Conservation (phyloP, 306 rosid genomes). For the Alnus rubra region DNA sequence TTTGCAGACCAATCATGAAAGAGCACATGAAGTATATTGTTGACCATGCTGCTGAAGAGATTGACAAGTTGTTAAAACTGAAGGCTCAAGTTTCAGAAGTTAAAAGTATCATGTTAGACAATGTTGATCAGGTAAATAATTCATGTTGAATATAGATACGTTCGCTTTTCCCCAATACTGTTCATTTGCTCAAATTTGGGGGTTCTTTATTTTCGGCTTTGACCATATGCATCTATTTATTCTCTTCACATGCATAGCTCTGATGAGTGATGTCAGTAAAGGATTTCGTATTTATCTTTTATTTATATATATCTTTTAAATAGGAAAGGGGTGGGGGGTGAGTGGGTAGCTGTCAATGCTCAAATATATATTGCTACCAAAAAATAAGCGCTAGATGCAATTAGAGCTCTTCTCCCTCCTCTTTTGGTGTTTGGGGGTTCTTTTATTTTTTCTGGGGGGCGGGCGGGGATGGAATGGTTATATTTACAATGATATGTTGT, state of each 20-base stretch:
- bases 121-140: slow-evolving; percentile 61
- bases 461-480: not conserved
- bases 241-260: not conserved
- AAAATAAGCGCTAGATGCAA: not conserved
- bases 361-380: not conserved
- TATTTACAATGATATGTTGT: not conserved
- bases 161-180: not conserved
- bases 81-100: slow-evolving; percentile 96
- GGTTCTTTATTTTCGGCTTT: not conserved
- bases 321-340: not conserved
- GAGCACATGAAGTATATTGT: slow-evolving; percentile 94
- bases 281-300: not conserved
- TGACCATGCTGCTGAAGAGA: slow-evolving; percentile 88
- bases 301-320: not conserved
- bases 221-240: not conserved
- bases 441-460: not conserved
- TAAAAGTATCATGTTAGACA: slow-evolving; percentile 84
- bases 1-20: slow-evolving; percentile 77
- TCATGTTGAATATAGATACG: not conserved
- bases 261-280: not conserved
- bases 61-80: slow-evolving; percentile 82
- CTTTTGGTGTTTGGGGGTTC: no score
- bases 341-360: not conserved
- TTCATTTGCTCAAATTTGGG: slow-evolving; percentile 7
- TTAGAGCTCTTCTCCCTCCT: not conserved